Evolutionary conservation across 352 stramenopile species (phyloP).

Genomic region (Phytopythium delawarense): DNA sequence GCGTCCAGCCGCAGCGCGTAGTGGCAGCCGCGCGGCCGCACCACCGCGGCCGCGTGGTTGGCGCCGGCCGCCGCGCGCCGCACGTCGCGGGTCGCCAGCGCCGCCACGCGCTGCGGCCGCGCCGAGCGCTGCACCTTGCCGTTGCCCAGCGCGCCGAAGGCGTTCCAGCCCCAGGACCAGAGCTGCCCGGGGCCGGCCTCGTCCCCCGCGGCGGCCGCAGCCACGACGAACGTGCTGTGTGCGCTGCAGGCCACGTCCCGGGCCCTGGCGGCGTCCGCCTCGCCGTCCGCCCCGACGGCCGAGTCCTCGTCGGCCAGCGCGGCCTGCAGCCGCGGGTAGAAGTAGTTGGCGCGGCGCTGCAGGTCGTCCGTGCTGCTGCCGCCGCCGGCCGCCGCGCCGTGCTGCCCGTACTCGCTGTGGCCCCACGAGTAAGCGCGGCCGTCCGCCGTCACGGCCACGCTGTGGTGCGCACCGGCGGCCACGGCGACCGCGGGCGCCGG

Average conservation of each 20-base stretch:
- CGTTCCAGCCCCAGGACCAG: constrained; percentile 88
- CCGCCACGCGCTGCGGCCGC: constrained; percentile 55
- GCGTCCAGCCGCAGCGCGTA: constrained; percentile 61
- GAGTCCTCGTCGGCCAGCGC: constrained; percentile 35
- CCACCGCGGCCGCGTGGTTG: constrained; percentile 65
- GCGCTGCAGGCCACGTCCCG: constrained; percentile 48
- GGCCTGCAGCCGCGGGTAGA: constrained; percentile 57
- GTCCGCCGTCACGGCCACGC: constrained; percentile 50
- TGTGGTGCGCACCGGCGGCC: constrained; percentile 72
- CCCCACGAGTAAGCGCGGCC: constrained; percentile 74
- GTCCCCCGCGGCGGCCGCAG: background rate
- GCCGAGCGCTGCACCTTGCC: constrained; percentile 74
- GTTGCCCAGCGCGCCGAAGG: constrained; percentile 68
- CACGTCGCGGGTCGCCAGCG: constrained; percentile 53
- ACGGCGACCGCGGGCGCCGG: constrained; percentile 48
- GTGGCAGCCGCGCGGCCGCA: constrained; percentile 47
- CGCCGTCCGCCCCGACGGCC: background rate
- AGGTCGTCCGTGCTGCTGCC: constrained; percentile 64
- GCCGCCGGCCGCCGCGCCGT: constrained; percentile 30
- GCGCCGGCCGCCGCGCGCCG: constrained; percentile 51
- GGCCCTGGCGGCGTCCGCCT: constrained; percentile 12
- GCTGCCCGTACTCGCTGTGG: constrained; percentile 81
- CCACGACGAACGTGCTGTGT: constrained; percentile 70
- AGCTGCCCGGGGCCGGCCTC: constrained; percentile 24
- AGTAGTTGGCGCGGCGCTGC: constrained; percentile 72